Conservation (phyloP, 192 early-diverging fungal genomes). For the Backusella tarrabulga region DNA sequence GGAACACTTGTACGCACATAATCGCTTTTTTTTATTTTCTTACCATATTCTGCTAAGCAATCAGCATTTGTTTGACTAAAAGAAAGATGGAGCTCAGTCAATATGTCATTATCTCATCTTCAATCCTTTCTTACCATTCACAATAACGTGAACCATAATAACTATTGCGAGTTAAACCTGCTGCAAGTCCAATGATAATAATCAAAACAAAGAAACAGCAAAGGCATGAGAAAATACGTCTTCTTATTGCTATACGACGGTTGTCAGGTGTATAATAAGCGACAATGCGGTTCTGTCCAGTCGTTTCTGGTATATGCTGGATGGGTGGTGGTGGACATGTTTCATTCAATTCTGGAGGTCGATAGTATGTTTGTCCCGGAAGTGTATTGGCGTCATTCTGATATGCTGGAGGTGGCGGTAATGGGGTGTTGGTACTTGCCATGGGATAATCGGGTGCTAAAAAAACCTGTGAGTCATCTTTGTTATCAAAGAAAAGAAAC, state of each 20-base stretch:
- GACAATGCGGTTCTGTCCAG: background rate
- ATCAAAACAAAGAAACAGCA: background rate
- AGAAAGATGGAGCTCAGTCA: background rate
- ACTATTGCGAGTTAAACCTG: background rate
- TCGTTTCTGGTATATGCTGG: background rate
- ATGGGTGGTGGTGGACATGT: constrained; percentile 2
- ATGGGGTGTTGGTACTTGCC: background rate
- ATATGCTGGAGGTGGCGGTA: constrained; percentile 4
- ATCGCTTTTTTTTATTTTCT: background rate
- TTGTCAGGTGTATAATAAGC: constrained; percentile 3
- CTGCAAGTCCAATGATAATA: constrained; percentile 9
- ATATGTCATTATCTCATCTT: too few relatives aligned
- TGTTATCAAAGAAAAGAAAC: background rate
- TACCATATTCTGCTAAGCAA: background rate
- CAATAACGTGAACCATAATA: background rate
- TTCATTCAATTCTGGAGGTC: background rate
- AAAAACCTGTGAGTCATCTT: too few relatives aligned
- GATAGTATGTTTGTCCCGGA: constrained; percentile 1
- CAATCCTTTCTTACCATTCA: background rate
- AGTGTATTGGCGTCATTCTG: background rate
- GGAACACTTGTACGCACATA: background rate
- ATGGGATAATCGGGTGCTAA: background rate
- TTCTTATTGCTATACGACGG: background rate
- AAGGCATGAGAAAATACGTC: background rate
- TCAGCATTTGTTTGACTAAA: constrained; percentile 10